A percentile compares a stretch with the other conserved stretches of the same genome.
phyloP scores from a whole-genome alignment of 768 basidiomycete genomes.

The Leccinum truebloodii region DNA sequence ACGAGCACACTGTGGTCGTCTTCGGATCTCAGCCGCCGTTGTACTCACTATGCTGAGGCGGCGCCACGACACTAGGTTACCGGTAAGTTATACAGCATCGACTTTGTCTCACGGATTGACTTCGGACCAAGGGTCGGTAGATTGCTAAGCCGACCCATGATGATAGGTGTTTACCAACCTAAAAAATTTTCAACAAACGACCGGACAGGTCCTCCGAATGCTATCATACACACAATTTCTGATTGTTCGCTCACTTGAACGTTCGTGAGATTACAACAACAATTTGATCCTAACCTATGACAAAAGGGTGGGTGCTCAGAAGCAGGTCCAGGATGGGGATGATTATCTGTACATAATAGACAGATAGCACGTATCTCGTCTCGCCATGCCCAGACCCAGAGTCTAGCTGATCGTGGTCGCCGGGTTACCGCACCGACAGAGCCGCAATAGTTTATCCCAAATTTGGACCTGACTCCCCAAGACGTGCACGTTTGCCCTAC shows the following conservation, averaged over 20 bases:
- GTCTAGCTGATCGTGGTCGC: not conserved
- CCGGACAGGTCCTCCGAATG: not conserved
- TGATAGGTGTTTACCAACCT: not conserved
- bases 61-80: not conserved
- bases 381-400: not conserved
- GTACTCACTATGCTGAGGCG: not conserved
- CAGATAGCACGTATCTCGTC: not conserved
- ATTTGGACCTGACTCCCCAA: not conserved
- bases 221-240: not conserved
- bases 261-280: not conserved
- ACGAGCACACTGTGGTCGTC: not conserved
- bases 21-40: not conserved
- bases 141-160: not conserved
- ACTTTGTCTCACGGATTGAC: constrained; percentile 1
- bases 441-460: not conserved
- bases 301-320: not conserved
- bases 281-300: not conserved
- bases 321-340: not conserved
- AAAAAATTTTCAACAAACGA: not conserved
- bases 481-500: not conserved
- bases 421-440: not conserved
- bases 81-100: not conserved
- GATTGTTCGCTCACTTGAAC: not conserved
- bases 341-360: not conserved
- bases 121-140: not conserved